Conservation (phyloP, 805 yeast genomes). For the Candida ovalis region DNA sequence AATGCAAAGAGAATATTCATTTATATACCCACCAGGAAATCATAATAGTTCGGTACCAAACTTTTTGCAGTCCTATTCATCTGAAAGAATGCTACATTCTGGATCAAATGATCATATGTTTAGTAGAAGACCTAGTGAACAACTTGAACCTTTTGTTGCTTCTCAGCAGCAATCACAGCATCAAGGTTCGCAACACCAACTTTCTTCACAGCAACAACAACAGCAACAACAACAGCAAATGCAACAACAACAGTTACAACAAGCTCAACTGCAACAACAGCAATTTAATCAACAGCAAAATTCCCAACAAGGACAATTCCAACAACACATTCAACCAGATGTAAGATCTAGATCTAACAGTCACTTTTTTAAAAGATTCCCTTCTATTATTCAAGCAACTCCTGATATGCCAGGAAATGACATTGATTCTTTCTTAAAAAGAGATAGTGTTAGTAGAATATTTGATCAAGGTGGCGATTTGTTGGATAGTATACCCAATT, state of each 20-base stretch:
- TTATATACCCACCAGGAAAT: slow-evolving; percentile 22
- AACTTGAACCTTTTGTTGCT: slow-evolving; percentile 44
- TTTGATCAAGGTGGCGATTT: slow-evolving; percentile 26
- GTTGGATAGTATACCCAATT: slow-evolving; percentile 25
- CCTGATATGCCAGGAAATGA: slow-evolving; percentile 28
- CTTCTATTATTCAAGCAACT: slow-evolving; percentile 28
- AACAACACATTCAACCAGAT: slow-evolving; percentile 14
- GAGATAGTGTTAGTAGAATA: slow-evolving; percentile 30
- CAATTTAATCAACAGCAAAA: slow-evolving; percentile 1
- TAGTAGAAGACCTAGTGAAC: slow-evolving; percentile 46
- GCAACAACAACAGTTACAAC: slow-evolving; percentile 2
- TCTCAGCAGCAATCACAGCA: slow-evolving; percentile 11
- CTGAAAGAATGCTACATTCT: slow-evolving; percentile 23
- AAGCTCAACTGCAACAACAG: slow-evolving; percentile 3
- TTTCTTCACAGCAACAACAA: slow-evolving; percentile 13
- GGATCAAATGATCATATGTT: slow-evolving; percentile 23
- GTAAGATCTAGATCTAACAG: slow-evolving; percentile 27
- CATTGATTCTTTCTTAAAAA: slow-evolving; percentile 33
- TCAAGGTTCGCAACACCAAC: slow-evolving; percentile 13
- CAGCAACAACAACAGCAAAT: slow-evolving; percentile 14
- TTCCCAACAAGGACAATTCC: slow-evolving; percentile 4
- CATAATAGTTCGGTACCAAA: slow-evolving; percentile 17
- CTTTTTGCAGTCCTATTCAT: slow-evolving; percentile 24
- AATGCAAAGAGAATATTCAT: slow-evolving; percentile 26
- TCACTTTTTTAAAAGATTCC: slow-evolving; percentile 28